Evolutionary conservation across 768 basidiomycete species (phyloP).

Genomic region (Boletus sp.): DNA sequence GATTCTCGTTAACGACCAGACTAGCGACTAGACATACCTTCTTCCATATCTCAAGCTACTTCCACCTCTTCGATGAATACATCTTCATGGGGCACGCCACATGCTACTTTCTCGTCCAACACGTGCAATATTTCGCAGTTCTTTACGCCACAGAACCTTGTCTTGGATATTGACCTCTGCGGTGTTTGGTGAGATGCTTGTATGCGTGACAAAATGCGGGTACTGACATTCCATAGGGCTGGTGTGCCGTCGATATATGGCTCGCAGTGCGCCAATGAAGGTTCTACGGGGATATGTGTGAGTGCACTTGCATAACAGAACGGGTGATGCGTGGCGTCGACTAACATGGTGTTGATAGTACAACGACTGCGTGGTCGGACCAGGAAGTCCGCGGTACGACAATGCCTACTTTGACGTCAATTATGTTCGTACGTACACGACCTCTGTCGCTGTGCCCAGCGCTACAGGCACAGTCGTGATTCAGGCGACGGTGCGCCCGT

Average conservation of each 20-base stretch:
- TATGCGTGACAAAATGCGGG: not conserved
- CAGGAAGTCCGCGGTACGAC: slow-evolving; percentile 54
- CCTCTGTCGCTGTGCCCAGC: slow-evolving; percentile 5
- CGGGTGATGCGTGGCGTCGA: not conserved
- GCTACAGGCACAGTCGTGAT: slow-evolving; percentile 1
- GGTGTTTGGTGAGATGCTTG: slow-evolving; percentile 41
- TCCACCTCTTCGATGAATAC: slow-evolving; percentile 36
- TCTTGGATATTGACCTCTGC: slow-evolving; percentile 56
- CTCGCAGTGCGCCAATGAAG: slow-evolving; percentile 39
- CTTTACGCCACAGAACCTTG: slow-evolving; percentile 49
- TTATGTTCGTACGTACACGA: slow-evolving; percentile 61
- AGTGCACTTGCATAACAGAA: slow-evolving; percentile 11
- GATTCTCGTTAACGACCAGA: slow-evolving; percentile 14
- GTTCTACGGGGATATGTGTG: slow-evolving; percentile 43
- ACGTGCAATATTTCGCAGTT: slow-evolving; percentile 45
- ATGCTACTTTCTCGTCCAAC: slow-evolving; percentile 40
- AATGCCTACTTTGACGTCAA: slow-evolving; percentile 66
- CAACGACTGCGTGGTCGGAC: slow-evolving; percentile 53
- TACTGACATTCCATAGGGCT: slow-evolving; percentile 38
- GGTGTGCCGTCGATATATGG: slow-evolving; percentile 44
- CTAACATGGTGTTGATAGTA: slow-evolving; percentile 33
- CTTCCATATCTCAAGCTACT: slow-evolving; percentile 32
- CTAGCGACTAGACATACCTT: slow-evolving; percentile 39
- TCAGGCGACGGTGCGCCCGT: too few relatives aligned
- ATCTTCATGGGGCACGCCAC: slow-evolving; percentile 46